Evolutionary conservation across 768 basidiomycete genomes (phyloP).

Genomic region (Kwoniella mangroviensis): DNA sequence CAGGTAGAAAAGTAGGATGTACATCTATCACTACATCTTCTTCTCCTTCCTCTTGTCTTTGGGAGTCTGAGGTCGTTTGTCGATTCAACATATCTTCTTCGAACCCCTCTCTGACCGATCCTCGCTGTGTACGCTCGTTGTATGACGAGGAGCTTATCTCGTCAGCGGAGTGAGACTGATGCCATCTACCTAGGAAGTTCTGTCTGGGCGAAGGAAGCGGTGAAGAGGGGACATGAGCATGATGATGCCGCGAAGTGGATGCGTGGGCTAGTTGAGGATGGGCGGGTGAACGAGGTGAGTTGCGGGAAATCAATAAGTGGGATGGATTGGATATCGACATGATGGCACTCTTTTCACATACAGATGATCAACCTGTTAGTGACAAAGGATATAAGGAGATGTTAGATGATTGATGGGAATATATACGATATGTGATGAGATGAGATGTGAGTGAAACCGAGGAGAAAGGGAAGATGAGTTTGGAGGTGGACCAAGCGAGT

Average conservation of each 20-base stretch:
- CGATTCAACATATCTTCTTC: conserved; percentile 3
- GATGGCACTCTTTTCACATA: background rate
- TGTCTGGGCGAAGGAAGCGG: conserved; percentile 11
- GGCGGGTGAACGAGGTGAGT: conserved; percentile 51
- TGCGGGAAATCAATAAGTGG: conserved; percentile 48
- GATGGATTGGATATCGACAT: conserved; percentile 47
- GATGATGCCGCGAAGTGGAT: conserved; percentile 35
- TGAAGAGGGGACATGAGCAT: conserved; percentile 16
- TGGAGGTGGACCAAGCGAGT: conserved; percentile 19
- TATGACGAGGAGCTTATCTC: conserved; percentile 8
- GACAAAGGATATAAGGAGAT: too few relatives aligned
- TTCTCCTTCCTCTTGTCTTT: conserved; percentile 23
- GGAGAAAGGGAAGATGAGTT: conserved; percentile 2
- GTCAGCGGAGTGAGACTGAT: conserved; percentile 12
- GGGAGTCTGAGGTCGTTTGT: background rate
- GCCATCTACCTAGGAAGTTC: conserved; percentile 13
- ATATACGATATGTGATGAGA: background rate
- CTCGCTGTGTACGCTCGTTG: background rate
- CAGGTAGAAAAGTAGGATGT: conserved; percentile 75
- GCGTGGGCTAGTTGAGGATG: conserved; percentile 51
- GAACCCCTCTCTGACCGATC: background rate
- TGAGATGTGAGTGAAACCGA: background rate
- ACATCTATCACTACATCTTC: conserved; percentile 67
- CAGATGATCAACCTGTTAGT: too few relatives aligned
- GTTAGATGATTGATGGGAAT: background rate